Conservation (phyloP, 495 filamentous ascomycete genomes). For the Penicillium nucicola region DNA sequence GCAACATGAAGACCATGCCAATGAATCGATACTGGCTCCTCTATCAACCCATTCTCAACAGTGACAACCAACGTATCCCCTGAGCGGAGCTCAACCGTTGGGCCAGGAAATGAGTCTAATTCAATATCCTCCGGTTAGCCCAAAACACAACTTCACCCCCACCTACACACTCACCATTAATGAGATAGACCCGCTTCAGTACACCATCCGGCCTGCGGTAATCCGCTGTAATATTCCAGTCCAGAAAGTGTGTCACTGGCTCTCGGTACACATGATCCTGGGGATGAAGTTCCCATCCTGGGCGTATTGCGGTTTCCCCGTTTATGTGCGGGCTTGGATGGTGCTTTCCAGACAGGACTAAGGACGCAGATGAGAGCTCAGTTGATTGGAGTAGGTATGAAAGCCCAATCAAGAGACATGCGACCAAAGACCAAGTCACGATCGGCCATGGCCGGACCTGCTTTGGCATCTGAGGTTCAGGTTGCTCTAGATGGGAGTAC, state of each 20-base stretch:
- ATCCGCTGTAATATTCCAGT: slow-evolving; percentile 33
- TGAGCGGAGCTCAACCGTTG: slow-evolving; percentile 36
- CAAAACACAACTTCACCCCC: neutral
- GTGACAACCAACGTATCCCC: slow-evolving; percentile 71
- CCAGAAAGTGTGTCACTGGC: slow-evolving; percentile 26
- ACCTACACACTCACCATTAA: slow-evolving; percentile 28
- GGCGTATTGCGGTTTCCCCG: slow-evolving; percentile 7
- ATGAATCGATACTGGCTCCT: slow-evolving; percentile 68
- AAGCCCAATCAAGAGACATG: slow-evolving; percentile 13
- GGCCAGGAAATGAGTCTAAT: slow-evolving; percentile 36
- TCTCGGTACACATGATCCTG: slow-evolving; percentile 37
- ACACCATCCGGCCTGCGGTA: slow-evolving; percentile 42
- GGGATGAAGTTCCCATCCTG: slow-evolving; percentile 33
- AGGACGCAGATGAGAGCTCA: neutral
- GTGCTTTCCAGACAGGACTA: neutral
- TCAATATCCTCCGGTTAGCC: neutral
- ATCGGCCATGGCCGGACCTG: slow-evolving; percentile 4
- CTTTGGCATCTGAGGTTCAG: neutral
- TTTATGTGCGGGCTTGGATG: neutral
- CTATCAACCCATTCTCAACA: slow-evolving; percentile 63
- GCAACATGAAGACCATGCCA: slow-evolving; percentile 77
- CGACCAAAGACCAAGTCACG: slow-evolving; percentile 10
- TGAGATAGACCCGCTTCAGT: slow-evolving; percentile 33
- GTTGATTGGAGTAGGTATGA: slow-evolving; percentile 11
- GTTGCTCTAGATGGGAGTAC: neutral